Percentiles rank a stretch among this genome's conserved stretches.
These are phyloP conservation scores for Camelina laxa DNA, from an alignment of 345 rosid genomes.

Conservation along the genomic window DNA sequence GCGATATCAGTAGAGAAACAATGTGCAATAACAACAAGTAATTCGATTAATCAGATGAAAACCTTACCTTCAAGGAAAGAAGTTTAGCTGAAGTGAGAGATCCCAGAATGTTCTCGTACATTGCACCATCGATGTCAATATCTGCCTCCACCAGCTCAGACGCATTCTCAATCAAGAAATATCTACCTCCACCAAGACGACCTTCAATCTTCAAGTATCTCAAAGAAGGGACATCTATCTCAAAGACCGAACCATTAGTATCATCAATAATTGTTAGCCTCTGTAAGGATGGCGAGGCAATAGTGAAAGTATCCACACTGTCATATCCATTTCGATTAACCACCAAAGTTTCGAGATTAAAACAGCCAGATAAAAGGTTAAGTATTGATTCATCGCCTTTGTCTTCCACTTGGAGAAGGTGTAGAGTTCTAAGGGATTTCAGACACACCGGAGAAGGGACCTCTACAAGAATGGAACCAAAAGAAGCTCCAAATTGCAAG, in stretches of 20 bases:
- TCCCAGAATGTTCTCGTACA: neutral
- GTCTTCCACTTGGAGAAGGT: neutral
- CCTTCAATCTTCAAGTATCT: neutral
- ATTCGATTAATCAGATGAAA: neutral
- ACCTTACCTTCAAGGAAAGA: conserved; percentile 17
- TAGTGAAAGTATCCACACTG: neutral
- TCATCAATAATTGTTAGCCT: neutral
- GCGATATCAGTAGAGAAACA: neutral
- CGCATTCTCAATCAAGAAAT: neutral
- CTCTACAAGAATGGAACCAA: neutral
- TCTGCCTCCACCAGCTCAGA: conserved; percentile 1
- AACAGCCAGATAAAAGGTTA: neutral
- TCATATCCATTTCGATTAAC: neutral
- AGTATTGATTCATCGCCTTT: neutral
- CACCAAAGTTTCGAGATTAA: neutral
- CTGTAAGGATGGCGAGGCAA: conserved; percentile 9
- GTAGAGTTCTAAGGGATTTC: neutral
- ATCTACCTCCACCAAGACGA: neutral
- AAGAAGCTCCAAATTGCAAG: neutral
- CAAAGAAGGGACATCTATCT: conserved; percentile 14
- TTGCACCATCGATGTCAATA: neutral
- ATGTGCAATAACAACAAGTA: neutral
- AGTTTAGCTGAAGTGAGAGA: conserved; percentile 7
- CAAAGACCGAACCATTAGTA: neutral
- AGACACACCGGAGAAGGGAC: neutral